phyloP scores from a whole-genome alignment of 2,329 filamentous ascomycete species.

The Blumeria graminis region DNA sequence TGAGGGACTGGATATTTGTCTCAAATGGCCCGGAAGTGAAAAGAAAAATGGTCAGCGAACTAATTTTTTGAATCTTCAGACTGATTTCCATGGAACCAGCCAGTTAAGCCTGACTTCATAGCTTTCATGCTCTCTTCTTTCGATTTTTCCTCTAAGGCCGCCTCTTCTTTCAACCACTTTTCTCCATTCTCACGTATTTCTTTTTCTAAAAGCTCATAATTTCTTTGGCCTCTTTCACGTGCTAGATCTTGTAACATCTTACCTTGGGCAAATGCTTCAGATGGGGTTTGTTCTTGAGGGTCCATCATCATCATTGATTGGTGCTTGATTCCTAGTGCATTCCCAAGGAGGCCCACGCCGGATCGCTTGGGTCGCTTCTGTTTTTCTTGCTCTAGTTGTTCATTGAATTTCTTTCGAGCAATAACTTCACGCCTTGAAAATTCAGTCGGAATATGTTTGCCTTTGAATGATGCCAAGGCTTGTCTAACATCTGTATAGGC shows the following conservation, averaged over 20 bases:
- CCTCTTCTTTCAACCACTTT: conserved; percentile 89
- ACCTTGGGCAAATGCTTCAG: conserved; percentile 63
- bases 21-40: no score
- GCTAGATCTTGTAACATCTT: conserved; percentile 96
- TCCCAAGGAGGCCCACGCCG: conserved; percentile 44
- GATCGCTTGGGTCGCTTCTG: conserved; percentile 34
- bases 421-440: conserved; percentile 74
- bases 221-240: conserved; percentile 69
- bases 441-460: conserved; percentile 69
- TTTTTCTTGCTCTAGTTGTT: conserved; percentile 45
- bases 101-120: conserved; percentile 60
- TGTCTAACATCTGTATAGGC: conserved; percentile 68
- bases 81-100: conserved; percentile 22
- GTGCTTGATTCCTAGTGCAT: conserved; percentile 55
- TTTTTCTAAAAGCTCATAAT: conserved; percentile 72
- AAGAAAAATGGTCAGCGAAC: no score
- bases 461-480: conserved; percentile 69
- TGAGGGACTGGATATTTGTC: no score
- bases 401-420: conserved; percentile 64
- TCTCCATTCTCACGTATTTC: conserved; percentile 85
- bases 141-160: conserved; percentile 63
- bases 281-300: conserved; percentile 33
- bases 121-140: conserved; percentile 79
- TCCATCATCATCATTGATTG: conserved; percentile 39
- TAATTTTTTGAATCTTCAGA: neutral